phyloP scores from a whole-genome alignment of 2,329 filamentous ascomycete genomes.

The Trichoderma pleuroti region DNA sequence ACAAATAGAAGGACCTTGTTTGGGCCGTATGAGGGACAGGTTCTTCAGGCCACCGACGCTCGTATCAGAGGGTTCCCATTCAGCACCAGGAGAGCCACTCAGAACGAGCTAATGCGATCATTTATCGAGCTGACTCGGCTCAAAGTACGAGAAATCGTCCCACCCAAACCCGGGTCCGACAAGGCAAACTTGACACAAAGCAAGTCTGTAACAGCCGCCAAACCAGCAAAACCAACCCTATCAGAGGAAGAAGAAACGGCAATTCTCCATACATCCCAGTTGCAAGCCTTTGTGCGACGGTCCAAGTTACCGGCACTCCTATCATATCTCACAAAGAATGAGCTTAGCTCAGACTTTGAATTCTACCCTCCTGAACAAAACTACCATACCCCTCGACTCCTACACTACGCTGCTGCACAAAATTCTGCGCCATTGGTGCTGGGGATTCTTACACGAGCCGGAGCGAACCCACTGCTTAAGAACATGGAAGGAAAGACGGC shows the following conservation, averaged over 20 bases:
- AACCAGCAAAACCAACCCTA: constrained; percentile 59
- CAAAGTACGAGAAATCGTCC: constrained; percentile 76
- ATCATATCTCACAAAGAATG: constrained; percentile 77
- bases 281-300: constrained; percentile 82
- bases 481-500: constrained; percentile 78
- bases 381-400: constrained; percentile 74
- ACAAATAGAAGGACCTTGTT: constrained; percentile 86
- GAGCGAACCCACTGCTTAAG: constrained; percentile 66
- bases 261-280: constrained; percentile 78
- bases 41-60: constrained; percentile 73
- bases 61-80: constrained; percentile 88
- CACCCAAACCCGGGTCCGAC: constrained; percentile 50
- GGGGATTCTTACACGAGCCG: constrained; percentile 70
- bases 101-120: constrained; percentile 88
- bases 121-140: constrained; percentile 92
- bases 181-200: constrained; percentile 32
- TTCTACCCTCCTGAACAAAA: constrained; percentile 72
- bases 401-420: constrained; percentile 81
- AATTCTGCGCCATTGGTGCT: constrained; percentile 75
- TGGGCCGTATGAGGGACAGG: constrained; percentile 84
- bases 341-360: constrained; percentile 64
- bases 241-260: constrained; percentile 82
- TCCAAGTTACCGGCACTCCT: constrained; percentile 86
- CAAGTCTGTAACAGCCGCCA: constrained; percentile 39
- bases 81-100: constrained; percentile 84